These are phyloP conservation scores for Colletotrichum ledebouriae DNA, from an alignment of 2,329 filamentous ascomycete species.

Conservation along the genomic window DNA sequence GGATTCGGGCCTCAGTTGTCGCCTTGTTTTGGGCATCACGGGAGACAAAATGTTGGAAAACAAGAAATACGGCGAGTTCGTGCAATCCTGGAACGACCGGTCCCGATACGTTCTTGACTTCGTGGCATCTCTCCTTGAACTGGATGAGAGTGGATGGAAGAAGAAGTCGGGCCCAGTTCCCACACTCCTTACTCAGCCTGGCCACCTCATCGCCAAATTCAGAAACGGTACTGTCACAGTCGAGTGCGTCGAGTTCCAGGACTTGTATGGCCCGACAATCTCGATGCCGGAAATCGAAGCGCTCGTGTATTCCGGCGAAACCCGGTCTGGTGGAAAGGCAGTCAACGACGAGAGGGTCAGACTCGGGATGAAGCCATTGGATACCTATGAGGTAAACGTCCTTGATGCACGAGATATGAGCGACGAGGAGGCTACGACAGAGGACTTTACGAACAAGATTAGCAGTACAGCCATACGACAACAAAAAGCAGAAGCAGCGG, in stretches of 20 bases:
- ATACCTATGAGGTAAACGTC: conserved; percentile 91
- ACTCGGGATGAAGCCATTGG: conserved; percentile 80
- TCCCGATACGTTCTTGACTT: conserved; percentile 79
- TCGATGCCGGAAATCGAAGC: conserved; percentile 83
- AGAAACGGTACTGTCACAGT: conserved; percentile 73
- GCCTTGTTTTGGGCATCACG: conserved; percentile 87
- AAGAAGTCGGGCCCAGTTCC: conserved; percentile 55
- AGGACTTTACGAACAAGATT: conserved; percentile 84
- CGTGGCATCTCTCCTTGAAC: conserved; percentile 72
- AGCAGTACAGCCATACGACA: conserved; percentile 88
- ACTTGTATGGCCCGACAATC: conserved; percentile 91
- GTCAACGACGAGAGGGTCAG: conserved; percentile 87
- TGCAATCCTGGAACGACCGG: conserved; percentile 85
- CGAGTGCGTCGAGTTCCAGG: conserved; percentile 86
- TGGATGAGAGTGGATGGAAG: conserved; percentile 59
- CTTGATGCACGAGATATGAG: conserved; percentile 74
- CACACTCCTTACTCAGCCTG: conserved; percentile 50
- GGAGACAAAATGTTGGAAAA: conserved; percentile 87
- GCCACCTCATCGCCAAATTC: conserved; percentile 66
- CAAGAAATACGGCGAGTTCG: conserved; percentile 86
- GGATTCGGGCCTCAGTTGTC: conserved; percentile 58
- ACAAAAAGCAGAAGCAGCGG: conserved; percentile 53
- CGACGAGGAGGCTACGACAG: conserved; percentile 57
- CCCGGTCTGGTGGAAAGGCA: conserved; percentile 82
- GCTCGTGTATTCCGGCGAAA: conserved; percentile 90